phyloP scores from a whole-genome alignment of 2,329 filamentous ascomycete species.

The Phoma sp. region DNA sequence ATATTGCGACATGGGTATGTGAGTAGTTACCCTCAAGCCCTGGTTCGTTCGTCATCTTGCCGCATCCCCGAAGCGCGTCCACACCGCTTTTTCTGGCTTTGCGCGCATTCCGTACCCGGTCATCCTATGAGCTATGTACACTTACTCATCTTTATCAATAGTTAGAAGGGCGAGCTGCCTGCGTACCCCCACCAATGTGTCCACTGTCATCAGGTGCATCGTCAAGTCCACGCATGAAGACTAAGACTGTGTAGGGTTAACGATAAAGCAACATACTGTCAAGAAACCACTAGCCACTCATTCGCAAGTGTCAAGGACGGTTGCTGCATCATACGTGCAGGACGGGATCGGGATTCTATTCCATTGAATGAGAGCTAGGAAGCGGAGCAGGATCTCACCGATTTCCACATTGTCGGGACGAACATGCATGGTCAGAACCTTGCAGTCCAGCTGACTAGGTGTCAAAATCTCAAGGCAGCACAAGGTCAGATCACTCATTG shows the following conservation, averaged over 20 bases:
- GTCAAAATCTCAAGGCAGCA: background rate
- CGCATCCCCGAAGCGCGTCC: conserved; percentile 29
- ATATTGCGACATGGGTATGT: background rate
- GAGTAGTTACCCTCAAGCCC: background rate
- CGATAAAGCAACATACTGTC: background rate
- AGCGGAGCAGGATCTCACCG: conserved; percentile 4
- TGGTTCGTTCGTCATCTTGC: conserved; percentile 12
- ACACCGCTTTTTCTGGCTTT: conserved; percentile 29
- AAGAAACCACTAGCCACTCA: background rate
- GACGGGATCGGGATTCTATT: background rate
- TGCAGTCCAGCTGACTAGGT: conserved; percentile 1
- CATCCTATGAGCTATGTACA: background rate
- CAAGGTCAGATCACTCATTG: background rate
- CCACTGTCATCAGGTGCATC: too few species aligned
- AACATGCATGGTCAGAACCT: background rate
- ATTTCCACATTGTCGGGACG: background rate
- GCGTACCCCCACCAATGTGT: background rate
- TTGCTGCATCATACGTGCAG: background rate
- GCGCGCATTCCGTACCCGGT: background rate
- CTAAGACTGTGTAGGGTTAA: background rate
- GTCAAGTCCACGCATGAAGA: too few species aligned
- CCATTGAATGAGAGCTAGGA: background rate
- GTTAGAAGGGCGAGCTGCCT: background rate
- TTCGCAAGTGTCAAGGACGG: background rate
- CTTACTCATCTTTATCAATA: background rate